phyloP scores from a whole-genome alignment of 768 basidiomycete species.

The Termitomyces sp. region DNA sequence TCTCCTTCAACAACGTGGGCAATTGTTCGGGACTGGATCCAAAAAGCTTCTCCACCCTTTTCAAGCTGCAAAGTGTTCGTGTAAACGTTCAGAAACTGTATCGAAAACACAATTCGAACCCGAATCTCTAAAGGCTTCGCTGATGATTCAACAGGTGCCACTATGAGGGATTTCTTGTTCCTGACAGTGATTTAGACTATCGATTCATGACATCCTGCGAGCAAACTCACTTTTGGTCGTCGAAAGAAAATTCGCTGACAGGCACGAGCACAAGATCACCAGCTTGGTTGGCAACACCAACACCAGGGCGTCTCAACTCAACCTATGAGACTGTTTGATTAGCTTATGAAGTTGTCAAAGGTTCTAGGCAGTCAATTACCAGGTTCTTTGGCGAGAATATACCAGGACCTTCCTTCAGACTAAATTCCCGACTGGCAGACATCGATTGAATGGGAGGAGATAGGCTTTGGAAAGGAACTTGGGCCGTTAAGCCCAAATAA shows the following conservation, averaged over 20 bases:
- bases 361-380: conserved; percentile 18
- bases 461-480: conserved; percentile 42
- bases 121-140: conserved; percentile 51
- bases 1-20: conserved; percentile 61
- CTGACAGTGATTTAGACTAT: conserved; percentile 29
- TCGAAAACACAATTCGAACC: conserved; percentile 25
- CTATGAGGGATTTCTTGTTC: conserved; percentile 64
- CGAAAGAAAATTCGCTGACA: conserved; percentile 65
- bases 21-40: conserved; percentile 70
- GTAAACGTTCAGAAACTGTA: not conserved
- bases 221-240: conserved; percentile 64
- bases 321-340: conserved; percentile 28
- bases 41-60: conserved; percentile 74
- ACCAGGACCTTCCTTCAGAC: conserved; percentile 54
- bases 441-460: conserved; percentile 16
- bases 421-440: conserved; percentile 38
- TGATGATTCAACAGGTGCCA: conserved; percentile 55
- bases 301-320: conserved; percentile 62
- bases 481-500: conserved; percentile 52
- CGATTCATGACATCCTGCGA: not conserved
- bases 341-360: not conserved
- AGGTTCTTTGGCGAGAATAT: conserved; percentile 72
- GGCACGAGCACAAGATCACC: conserved; percentile 70
- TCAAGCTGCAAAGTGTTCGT: conserved; percentile 36
- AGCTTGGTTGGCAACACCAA: conserved; percentile 59